Evolutionary conservation across 108 stramenopile species (phyloP).

Genomic region (Pseudonitzschia multiseries): DNA sequence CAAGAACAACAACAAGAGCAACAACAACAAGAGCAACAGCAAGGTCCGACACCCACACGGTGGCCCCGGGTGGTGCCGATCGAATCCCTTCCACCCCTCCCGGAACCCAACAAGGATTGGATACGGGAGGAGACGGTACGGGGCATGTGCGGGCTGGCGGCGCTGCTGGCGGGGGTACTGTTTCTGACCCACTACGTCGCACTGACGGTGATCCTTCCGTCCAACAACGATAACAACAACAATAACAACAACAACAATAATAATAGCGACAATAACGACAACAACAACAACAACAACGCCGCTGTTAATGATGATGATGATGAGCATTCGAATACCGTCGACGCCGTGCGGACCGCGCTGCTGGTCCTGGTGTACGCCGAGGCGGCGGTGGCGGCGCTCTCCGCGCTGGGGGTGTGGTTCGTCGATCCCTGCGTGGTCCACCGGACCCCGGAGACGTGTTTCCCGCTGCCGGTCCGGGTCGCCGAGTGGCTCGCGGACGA

Average conservation of each 20-base stretch:
- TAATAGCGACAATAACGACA: background rate
- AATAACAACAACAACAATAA: background rate
- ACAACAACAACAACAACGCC: background rate
- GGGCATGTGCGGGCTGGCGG: background rate
- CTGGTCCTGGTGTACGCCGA: conserved; percentile 12
- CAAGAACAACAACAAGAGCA: background rate
- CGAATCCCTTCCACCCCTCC: conserved; percentile 3
- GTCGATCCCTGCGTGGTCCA: conserved; percentile 32
- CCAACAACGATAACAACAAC: background rate
- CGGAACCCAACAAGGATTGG: background rate
- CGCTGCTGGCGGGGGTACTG: no score
- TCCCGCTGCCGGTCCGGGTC: conserved; percentile 26
- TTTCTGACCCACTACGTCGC: conserved; percentile 15
- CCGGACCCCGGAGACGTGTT: conserved; percentile 23
- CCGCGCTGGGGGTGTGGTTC: background rate
- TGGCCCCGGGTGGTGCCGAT: background rate
- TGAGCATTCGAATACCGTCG: no score
- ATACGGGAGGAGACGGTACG: background rate
- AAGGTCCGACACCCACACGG: no score
- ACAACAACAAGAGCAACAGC: background rate
- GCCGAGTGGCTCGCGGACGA: background rate
- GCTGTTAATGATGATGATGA: no score
- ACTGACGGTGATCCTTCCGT: background rate
- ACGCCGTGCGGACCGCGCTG: background rate
- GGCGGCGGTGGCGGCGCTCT: background rate